phyloP scores from a whole-genome alignment of 345 rosid genomes.

The Ailanthus altissimus region DNA sequence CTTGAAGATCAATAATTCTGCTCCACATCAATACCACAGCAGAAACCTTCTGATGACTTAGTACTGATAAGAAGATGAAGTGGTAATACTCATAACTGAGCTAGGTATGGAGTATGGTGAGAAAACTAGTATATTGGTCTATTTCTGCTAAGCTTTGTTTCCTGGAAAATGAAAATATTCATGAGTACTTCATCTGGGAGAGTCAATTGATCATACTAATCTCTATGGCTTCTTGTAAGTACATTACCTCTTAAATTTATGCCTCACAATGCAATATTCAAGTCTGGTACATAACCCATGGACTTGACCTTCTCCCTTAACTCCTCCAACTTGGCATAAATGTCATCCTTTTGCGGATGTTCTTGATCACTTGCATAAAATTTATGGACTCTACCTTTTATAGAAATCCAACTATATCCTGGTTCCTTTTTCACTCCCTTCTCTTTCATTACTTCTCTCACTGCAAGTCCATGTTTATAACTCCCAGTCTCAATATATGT shows the following conservation, averaged over 20 bases:
- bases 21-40: not conserved
- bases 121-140: not conserved
- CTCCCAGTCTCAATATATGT: slow-evolving; percentile 49
- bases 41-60: not conserved
- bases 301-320: slow-evolving; percentile 30
- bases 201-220: not conserved
- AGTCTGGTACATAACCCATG: slow-evolving; percentile 11
- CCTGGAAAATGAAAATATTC: not conserved
- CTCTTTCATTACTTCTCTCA: slow-evolving; percentile 44
- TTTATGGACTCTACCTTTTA: slow-evolving; percentile 37
- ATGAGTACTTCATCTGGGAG: not conserved
- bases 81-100: not conserved
- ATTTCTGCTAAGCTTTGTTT: not conserved
- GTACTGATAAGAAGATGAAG: not conserved
- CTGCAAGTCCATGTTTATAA: slow-evolving; percentile 34
- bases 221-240: not conserved
- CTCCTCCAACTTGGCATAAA: slow-evolving; percentile 35
- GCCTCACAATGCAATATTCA: slow-evolving; percentile 3
- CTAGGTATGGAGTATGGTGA: not conserved
- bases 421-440: slow-evolving; percentile 54
- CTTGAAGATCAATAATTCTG: not conserved
- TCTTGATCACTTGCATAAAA: slow-evolving; percentile 43
- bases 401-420: slow-evolving; percentile 58
- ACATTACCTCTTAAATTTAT: not conserved
- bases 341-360: slow-evolving; percentile 37